These are phyloP conservation scores for Atkinsonella hypoxylon DNA, from an alignment of 2,329 filamentous ascomycete species.

Conservation along the genomic window DNA sequence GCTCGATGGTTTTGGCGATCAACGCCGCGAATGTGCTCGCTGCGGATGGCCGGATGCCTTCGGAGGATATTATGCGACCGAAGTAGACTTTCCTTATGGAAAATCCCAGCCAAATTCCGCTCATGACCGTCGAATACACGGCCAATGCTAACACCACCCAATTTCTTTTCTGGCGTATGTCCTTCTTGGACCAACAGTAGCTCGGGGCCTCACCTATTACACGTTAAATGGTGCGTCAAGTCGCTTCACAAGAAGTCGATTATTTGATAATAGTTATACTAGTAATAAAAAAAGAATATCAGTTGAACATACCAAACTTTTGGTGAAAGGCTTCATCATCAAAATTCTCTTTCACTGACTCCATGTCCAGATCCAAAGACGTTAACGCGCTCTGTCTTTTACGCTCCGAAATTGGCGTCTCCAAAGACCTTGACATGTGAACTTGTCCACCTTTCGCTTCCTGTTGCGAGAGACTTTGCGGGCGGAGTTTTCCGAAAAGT, in stretches of 20 bases:
- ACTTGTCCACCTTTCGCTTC: not conserved
- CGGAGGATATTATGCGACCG: slow-evolving; percentile 41
- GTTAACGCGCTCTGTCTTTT: not conserved
- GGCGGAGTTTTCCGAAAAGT: not conserved
- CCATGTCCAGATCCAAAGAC: not conserved
- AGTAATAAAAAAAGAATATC: not conserved
- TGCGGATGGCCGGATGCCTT: slow-evolving; percentile 46
- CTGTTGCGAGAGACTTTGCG: not conserved
- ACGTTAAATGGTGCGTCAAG: not conserved
- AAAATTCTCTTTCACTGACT: not conserved
- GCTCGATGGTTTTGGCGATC: slow-evolving; percentile 64
- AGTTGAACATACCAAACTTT: slow-evolving; percentile 18
- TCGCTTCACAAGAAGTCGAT: too few species aligned
- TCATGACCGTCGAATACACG: slow-evolving; percentile 51
- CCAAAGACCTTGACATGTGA: not conserved
- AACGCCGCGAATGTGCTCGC: slow-evolving; percentile 57
- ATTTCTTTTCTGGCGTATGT: slow-evolving; percentile 20
- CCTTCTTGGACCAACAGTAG: slow-evolving; percentile 20
- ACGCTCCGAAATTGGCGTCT: not conserved
- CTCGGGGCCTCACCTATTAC: slow-evolving; percentile 17
- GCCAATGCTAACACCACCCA: slow-evolving; percentile 39
- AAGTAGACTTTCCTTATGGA: slow-evolving; percentile 52
- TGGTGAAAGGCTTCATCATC: slow-evolving; percentile 19
- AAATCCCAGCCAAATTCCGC: slow-evolving; percentile 53
- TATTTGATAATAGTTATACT: too few species aligned